These are phyloP conservation scores for Ramularia endophylla DNA, from an alignment of 2,329 filamentous ascomycete species.

Conservation along the genomic window DNA sequence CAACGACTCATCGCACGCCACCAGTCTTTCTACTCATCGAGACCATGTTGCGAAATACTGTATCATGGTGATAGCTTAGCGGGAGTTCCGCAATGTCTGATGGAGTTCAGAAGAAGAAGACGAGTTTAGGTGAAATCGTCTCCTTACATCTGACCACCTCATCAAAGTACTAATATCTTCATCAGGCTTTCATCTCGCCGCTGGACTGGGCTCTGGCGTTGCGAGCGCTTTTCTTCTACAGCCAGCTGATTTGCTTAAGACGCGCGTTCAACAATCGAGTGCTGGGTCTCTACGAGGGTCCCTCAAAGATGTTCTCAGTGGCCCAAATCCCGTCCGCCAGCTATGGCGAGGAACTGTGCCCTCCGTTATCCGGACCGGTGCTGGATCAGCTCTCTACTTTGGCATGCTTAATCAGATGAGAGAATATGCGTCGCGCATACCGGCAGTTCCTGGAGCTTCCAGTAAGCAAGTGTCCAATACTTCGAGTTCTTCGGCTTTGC, in stretches of 20 bases:
- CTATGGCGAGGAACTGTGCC: conserved; percentile 93
- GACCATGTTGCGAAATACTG: no score
- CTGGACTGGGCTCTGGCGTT: conserved; percentile 80
- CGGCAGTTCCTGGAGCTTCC: conserved; percentile 12
- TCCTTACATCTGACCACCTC: no score
- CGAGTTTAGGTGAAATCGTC: conserved; percentile 42
- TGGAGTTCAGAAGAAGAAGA: conserved; percentile 44
- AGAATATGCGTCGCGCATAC: conserved; percentile 35
- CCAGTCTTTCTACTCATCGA: no score
- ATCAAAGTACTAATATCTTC: conserved; percentile 2
- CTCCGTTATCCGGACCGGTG: conserved; percentile 86
- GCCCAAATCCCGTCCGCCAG: conserved; percentile 60
- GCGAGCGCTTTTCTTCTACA: conserved; percentile 86
- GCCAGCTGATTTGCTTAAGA: conserved; percentile 94
- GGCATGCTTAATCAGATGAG: conserved; percentile 65
- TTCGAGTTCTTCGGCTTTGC: conserved; percentile 61
- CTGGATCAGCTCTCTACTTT: conserved; percentile 93
- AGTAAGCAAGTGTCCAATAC: conserved; percentile 3
- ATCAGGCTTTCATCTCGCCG: conserved; percentile 76
- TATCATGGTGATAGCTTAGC: not conserved
- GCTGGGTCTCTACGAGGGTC: conserved; percentile 60
- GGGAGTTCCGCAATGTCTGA: conserved; percentile 43
- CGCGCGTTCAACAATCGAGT: conserved; percentile 81
- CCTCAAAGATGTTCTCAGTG: conserved; percentile 62
- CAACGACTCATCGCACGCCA: no score